Evolutionary conservation across 164 flowering plant genomes (phyloP), one percentile per base, ranked within the genome.

Genomic region (Paratinospora sagittata): DNA sequence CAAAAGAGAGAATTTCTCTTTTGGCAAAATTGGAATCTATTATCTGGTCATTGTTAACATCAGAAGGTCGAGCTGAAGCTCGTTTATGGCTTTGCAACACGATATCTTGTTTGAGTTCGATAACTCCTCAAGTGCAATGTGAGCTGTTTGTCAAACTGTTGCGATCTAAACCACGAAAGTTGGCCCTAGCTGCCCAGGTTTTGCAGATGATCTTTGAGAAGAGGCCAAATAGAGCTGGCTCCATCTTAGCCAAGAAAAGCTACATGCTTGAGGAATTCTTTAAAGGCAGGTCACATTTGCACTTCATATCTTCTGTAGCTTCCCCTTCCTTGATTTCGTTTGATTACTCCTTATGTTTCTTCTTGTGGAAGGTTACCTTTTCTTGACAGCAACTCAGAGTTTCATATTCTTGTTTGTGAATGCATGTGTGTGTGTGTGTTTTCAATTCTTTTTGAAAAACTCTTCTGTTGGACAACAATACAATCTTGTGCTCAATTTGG

Each of bases 81-180:
- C 91, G 97, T 9, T 55, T 91, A 26, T 93, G 98, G 98, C 86
- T 93, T 65, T 86, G 85, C 81, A 84, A 80, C 36, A 73, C 88
- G 19, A 68, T 93, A 66, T 82, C 98, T 1, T 72, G 82, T 55
- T 81, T 90, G 21, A 75, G 64, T 26, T 85, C 87, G 30, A 71
- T 94, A 27, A 70, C 79, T 67, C 79, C 81, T 17, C 75, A 70
- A 30, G 83, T 81, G n/a, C 91, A 89, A 69, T 69, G 78, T 19
- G n/a, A n/a, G n/a, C n/a, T n/a, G n/a, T n/a, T n/a, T n/a, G n/a
- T n/a, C n/a, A n/a, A n/a, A n/a, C n/a, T n/a, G n/a, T n/a, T n/a
- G n/a, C n/a, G n/a, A n/a, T n/a, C n/a, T n/a, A n/a, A n/a, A n/a
- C n/a, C n/a, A n/a, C n/a, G n/a, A n/a, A n/a, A n/a, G n/a, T n/a